Base-by-base conservation (phyloP, 2,329 filamentous ascomycete genomes). In the Coniochaeta pulveracea region DNA sequence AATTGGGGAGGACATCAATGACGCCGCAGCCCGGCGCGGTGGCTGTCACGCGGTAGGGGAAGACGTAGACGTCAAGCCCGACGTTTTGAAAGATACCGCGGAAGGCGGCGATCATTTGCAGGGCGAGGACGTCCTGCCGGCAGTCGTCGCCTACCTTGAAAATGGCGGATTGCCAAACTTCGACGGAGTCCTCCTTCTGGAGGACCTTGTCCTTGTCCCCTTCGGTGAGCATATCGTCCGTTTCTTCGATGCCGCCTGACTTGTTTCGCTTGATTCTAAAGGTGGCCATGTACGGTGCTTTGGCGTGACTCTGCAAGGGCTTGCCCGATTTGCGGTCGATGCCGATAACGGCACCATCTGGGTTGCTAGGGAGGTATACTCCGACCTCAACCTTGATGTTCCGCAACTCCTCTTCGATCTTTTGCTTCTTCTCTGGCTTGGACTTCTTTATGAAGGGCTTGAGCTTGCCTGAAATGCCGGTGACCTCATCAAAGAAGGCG, bases 81-180 rank as follows among this genome's bases (percentile, higher is more conserved):
- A 96, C 84, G 43, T 76, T 81, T 54, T 93, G 83, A 68, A 96
- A 98, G 48, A 99, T 98, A 41, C 88, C 88, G 16, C 91, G 80
- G 67, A 98, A 99, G 2, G 88, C 86, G 1, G 91, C 80, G 53
- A 99, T 95, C 81, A 99, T 93, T 57, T 98, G 91, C 40, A 99
- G 65, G 2, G 91, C 91, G 39, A 99, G 68, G 34, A 99, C 83
- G 48, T 99, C 93, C 59, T 99, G 91, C 33, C 91, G 81, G 54
- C 91, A 96, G 56, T 99, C 91, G 53, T 99, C 91, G 40, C 91
- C 91, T 31, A 99, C 93, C 56, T 99, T 99, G 76, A 99, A 99
- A 50, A 99, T 99, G 36, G 89, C 91, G 2, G 86, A 93, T 56
- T 98, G 91, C 93, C 91, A 96, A n/a, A 89, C 81, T 55, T 98